A percentile compares a stretch with the other conserved stretches of the same genome.
phyloP scores from a whole-genome alignment of 129 eudicot genomes.

The Pseudognaphalium luteoalbum region DNA sequence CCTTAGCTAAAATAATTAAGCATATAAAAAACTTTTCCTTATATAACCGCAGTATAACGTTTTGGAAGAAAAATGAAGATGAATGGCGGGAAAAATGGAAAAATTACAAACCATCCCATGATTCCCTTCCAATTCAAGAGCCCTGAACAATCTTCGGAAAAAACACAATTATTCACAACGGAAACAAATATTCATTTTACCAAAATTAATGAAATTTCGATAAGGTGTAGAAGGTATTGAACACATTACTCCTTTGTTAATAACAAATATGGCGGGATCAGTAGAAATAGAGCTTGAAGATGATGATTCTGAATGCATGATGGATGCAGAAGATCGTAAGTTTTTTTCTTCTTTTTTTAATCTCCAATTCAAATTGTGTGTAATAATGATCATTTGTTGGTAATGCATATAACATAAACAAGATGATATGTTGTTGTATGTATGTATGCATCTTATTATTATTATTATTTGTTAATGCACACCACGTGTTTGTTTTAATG shows the following conservation, averaged over 20 bases:
- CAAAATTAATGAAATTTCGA: neutral
- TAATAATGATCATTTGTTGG: neutral
- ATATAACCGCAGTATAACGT: no score
- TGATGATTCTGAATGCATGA: neutral
- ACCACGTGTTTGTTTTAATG: neutral
- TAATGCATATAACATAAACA: neutral
- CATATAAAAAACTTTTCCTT: no score
- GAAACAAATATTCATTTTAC: neutral
- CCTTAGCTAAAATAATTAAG: no score
- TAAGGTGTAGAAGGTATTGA: constrained; percentile 11
- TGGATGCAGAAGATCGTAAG: constrained; percentile 4
- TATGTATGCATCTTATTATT: no score
- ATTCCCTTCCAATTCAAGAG: constrained; percentile 29
- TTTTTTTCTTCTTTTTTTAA: neutral
- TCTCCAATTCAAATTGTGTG: neutral
- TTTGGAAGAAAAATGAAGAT: neutral
- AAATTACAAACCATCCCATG: constrained; percentile 28
- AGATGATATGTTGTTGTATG: no score
- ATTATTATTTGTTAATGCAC: no score
- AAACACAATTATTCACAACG: neutral
- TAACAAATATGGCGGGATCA: neutral
- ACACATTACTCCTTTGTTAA: neutral
- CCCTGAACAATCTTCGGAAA: constrained; percentile 34
- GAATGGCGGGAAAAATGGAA: constrained; percentile 27
- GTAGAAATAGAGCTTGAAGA: neutral